Evolutionary conservation across 2,329 filamentous ascomycete genomes (phyloP), one percentile per base, ranked within the genome.

Genomic region (Clarireedia paspali): DNA sequence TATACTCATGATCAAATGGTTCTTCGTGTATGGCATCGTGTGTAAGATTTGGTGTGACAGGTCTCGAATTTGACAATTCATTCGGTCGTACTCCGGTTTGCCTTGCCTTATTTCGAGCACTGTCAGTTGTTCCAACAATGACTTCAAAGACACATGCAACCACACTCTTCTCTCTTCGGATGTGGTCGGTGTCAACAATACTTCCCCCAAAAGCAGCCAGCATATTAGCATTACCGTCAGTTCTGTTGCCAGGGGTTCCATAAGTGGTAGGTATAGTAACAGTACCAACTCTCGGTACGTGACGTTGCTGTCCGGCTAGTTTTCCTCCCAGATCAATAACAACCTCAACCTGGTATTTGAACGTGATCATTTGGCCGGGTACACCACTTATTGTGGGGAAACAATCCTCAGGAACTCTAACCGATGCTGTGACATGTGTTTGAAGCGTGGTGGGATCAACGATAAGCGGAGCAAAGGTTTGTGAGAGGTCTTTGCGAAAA

Each of bases 401-500:
- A 0, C 85, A 84, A 66, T 96, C 89, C 60, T 95, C 90, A 0
- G 94, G 94, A 2, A 97, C 82, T 63, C 89, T 84, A 15, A 99
- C 83, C 3, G 88, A 87, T 4, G 91, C 87, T 15, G 86, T 94
- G 44, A 97, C 83, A 47, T 87, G 86, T 1, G 91, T 84, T 20
- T 84, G 87, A 62, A 96, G 77, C 0, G 85, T 91, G 26, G 71
- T 75, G 0, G 91, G 92, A 66, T 97, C 87, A 53, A 97, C 85
- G 54, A 96, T 89, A 47, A 99, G 77, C 4, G 94, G 91, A 20
- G 88, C 87, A 56, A 95, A 90, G 1, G 88, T 86, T 70, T 99
- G 94, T 4, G 89, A 87, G 3, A 99, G 75, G 69, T 99, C 94
- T 70, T 97, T 97, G 53, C 94, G 87, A 69, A 96, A 97, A n/a